Conservation (phyloP, 2,329 filamentous ascomycete species). For the Fusarium drepaniforme region DNA sequence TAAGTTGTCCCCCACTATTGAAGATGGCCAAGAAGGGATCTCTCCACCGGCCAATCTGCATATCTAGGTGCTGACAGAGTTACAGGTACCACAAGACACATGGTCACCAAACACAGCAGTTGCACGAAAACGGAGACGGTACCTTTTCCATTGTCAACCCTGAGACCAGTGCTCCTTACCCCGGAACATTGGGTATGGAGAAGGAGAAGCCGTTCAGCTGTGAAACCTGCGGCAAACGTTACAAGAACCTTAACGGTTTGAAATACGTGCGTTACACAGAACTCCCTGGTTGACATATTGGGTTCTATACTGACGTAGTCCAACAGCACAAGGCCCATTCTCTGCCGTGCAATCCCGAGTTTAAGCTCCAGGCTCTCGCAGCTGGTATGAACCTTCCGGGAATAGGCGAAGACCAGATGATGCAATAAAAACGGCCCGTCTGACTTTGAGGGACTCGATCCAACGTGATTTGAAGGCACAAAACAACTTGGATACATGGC, state of each 20-base stretch:
- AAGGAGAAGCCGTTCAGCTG: slow-evolving; percentile 99
- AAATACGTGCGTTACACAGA: slow-evolving; percentile 78
- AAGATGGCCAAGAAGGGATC: neutral
- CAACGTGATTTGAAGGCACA: neutral
- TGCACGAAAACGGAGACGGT: slow-evolving; percentile 96
- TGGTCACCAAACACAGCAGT: slow-evolving; percentile 94
- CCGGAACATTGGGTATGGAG: slow-evolving; percentile 98
- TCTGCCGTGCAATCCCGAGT: slow-evolving; percentile 89
- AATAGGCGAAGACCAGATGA: slow-evolving; percentile 60
- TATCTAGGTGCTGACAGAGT: slow-evolving; percentile 22
- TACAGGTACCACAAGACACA: slow-evolving; percentile 80
- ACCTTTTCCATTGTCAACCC: slow-evolving; percentile 99
- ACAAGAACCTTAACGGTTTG: slow-evolving; percentile 98
- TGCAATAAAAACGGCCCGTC: slow-evolving; percentile 44
- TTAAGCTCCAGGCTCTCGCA: slow-evolving; percentile 60
- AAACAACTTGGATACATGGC: neutral
- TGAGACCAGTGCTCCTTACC: slow-evolving; percentile 92
- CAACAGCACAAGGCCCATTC: slow-evolving; percentile 81
- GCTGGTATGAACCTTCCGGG: slow-evolving; percentile 58
- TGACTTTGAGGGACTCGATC: neutral
- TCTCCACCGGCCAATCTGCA: neutral
- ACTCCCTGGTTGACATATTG: neutral
- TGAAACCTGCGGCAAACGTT: slow-evolving; percentile 96
- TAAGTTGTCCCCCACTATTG: slow-evolving; percentile 63
- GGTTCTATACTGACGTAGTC: slow-evolving; percentile 47